Evolutionary conservation across 352 stramenopile species (phyloP).

Genomic region (Plasmopara viticola): DNA sequence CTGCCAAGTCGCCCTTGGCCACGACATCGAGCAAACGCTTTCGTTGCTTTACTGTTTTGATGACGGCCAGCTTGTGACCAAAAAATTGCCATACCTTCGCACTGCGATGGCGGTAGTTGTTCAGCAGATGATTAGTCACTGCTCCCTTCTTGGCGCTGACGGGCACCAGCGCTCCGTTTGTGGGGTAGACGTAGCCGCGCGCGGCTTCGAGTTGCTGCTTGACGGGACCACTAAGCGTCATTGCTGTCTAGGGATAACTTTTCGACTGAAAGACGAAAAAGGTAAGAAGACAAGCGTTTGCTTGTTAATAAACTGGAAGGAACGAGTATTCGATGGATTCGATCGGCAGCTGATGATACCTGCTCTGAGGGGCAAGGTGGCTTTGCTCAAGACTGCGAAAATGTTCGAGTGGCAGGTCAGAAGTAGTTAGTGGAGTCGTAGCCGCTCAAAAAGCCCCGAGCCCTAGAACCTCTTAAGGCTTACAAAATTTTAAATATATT

Average conservation of each 20-base stretch:
- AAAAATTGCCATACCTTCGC: constrained; percentile 70
- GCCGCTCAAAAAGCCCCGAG: constrained; percentile 1
- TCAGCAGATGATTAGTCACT: constrained; percentile 17
- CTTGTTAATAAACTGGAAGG: constrained; percentile 18
- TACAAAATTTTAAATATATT: constrained; percentile 10
- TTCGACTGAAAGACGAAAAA: constrained; percentile 8
- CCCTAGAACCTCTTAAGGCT: constrained; percentile 1
- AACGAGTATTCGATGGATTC: constrained; percentile 20
- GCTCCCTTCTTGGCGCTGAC: constrained; percentile 37
- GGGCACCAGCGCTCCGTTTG: constrained; percentile 41
- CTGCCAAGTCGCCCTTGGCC: constrained; percentile 37
- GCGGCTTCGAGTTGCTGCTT: constrained; percentile 44
- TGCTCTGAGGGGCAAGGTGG: constrained; percentile 8
- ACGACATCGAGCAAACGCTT: constrained; percentile 65
- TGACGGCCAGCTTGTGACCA: constrained; percentile 63
- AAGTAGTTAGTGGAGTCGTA: constrained; percentile 11
- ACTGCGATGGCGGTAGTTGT: constrained; percentile 24
- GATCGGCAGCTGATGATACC: constrained; percentile 23
- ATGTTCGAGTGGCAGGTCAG: constrained; percentile 15
- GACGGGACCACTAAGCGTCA: constrained; percentile 41
- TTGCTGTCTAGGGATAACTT: constrained; percentile 20
- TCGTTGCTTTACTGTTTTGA: constrained; percentile 60
- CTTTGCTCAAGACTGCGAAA: constrained; percentile 17
- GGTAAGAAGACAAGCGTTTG: constrained; percentile 14
- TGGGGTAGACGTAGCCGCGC: constrained; percentile 35